phyloP scores from a whole-genome alignment of 129 eudicot genomes.

The Pseudognaphalium luteoalbum region DNA sequence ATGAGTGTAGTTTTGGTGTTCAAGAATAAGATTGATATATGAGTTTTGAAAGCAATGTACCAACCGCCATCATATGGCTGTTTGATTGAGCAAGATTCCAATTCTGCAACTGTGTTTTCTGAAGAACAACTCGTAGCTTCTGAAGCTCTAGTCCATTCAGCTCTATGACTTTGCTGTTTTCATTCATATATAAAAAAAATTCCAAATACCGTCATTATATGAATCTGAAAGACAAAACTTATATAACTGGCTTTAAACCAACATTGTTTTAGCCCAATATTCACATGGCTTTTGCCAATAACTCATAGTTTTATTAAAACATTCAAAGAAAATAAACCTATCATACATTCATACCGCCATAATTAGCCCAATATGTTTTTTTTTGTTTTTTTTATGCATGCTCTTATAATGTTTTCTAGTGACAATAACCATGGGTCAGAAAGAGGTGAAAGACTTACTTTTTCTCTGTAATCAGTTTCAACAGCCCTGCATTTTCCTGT shows the following conservation, averaged over 20 bases:
- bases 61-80: conserved; percentile 71
- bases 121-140: conserved; percentile 49
- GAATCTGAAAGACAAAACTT: not conserved
- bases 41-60: conserved; percentile 16
- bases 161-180: conserved; percentile 65
- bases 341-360: too few species aligned
- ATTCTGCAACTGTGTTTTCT: conserved; percentile 78
- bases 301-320: not conserved
- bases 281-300: not conserved
- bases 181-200: conserved; percentile 11
- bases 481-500: conserved; percentile 70
- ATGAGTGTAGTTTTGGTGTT: not conserved
- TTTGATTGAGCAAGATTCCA: conserved; percentile 84
- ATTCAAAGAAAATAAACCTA: too few species aligned
- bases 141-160: conserved; percentile 64
- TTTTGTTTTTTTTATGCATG: too few species aligned
- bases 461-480: conserved; percentile 63
- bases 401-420: too few species aligned
- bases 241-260: not conserved
- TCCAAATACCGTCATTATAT: too few species aligned
- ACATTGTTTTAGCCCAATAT: too few species aligned
- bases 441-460: conserved; percentile 39
- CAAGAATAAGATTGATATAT: not conserved
- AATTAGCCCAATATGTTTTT: too few species aligned
- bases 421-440: not conserved